Percentiles rank a stretch among this genome's conserved stretches.
phyloP scores from a whole-genome alignment of 768 basidiomycete species.

The Amanita brunnescens region DNA sequence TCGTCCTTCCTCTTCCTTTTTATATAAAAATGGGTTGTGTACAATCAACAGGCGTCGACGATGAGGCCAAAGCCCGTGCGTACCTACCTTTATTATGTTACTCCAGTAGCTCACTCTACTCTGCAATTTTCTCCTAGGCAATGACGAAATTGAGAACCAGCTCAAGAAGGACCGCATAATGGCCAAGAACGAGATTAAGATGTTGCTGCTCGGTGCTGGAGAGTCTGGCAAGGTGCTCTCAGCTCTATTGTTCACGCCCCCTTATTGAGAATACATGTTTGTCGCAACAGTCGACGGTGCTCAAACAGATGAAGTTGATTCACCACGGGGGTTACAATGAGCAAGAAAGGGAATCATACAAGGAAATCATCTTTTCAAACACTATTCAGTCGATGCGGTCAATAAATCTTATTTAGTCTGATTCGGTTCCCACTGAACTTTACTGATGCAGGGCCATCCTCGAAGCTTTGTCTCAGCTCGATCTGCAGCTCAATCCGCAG shows the following conservation, averaged over 20 bases:
- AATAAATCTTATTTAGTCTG: slow-evolving; percentile 14
- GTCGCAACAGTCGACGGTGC: slow-evolving; percentile 63
- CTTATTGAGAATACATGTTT: neutral
- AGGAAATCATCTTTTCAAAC: slow-evolving; percentile 92
- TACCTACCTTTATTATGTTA: slow-evolving; percentile 15
- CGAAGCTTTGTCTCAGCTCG: slow-evolving; percentile 85
- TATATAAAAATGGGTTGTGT: slow-evolving; percentile 57
- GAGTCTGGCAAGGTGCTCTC: slow-evolving; percentile 84
- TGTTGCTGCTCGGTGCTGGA: slow-evolving; percentile 91
- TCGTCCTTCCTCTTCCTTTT: slow-evolving; percentile 5
- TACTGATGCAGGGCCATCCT: slow-evolving; percentile 58
- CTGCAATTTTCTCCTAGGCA: slow-evolving; percentile 38
- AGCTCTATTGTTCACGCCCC: neutral
- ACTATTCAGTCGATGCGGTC: slow-evolving; percentile 94
- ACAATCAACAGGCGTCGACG: slow-evolving; percentile 61
- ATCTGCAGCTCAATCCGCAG: slow-evolving; percentile 58
- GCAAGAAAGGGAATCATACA: slow-evolving; percentile 86
- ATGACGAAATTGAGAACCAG: slow-evolving; percentile 91
- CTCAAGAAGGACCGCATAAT: slow-evolving; percentile 81
- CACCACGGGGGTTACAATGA: slow-evolving; percentile 87
- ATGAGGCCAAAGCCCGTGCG: slow-evolving; percentile 78
- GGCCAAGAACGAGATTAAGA: slow-evolving; percentile 94
- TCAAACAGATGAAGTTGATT: slow-evolving; percentile 97
- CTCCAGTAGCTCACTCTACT: neutral
- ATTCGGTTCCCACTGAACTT: no score